These are phyloP conservation scores for Gelatoporia subvermispora DNA, from an alignment of 768 basidiomycete species.

Conservation along the genomic window DNA sequence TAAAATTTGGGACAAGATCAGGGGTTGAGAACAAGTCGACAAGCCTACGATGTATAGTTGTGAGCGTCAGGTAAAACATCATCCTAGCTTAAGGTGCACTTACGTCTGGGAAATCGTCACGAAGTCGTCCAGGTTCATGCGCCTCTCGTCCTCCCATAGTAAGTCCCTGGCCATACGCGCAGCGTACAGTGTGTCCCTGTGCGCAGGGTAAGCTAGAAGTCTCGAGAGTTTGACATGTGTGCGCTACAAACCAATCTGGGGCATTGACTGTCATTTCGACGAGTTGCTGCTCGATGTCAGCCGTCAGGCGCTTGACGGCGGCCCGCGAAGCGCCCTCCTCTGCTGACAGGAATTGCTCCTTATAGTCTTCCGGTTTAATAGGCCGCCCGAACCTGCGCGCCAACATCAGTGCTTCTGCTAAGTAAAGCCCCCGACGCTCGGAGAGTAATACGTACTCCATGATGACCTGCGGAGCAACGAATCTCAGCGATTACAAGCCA, in stretches of 20 bases:
- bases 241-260: constrained; percentile 75
- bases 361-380: constrained; percentile 69
- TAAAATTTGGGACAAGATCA: constrained; percentile 55
- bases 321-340: constrained; percentile 64
- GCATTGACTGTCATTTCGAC: constrained; percentile 83
- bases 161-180: constrained; percentile 92
- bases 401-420: neutral
- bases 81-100: constrained; percentile 25
- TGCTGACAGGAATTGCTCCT: constrained; percentile 69
- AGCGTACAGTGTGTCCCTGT: constrained; percentile 84
- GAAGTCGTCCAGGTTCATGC: constrained; percentile 77
- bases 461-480: constrained; percentile 45
- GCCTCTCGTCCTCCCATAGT: constrained; percentile 81
- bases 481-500: too few species aligned
- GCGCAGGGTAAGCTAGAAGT: neutral
- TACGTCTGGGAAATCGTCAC: constrained; percentile 89
- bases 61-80: constrained; percentile 3
- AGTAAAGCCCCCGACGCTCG: constrained; percentile 1
- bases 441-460: constrained; percentile 46
- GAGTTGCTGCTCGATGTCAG: constrained; percentile 64
- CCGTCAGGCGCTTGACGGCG: constrained; percentile 86
- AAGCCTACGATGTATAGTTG: constrained; percentile 44
- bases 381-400: constrained; percentile 71
- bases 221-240: neutral
- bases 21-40: constrained; percentile 82